phyloP scores from a whole-genome alignment of 306 rosid genomes.

The Ammopiptanthus mongolicus region DNA sequence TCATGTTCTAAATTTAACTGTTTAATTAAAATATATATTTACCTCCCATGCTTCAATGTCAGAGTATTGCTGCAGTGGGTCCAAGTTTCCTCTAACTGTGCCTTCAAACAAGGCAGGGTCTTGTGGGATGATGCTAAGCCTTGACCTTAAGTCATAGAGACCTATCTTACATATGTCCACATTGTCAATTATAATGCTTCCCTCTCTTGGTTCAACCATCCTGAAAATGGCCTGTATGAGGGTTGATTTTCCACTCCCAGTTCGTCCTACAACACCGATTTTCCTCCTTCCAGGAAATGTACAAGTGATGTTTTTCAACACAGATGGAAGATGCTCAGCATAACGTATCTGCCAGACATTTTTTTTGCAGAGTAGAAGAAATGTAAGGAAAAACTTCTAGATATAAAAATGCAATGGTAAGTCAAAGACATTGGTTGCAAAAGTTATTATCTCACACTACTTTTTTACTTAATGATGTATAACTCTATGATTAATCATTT shows the following conservation, averaged over 20 bases:
- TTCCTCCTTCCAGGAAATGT: constrained; percentile 88
- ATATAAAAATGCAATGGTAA: background rate
- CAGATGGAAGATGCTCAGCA: constrained; percentile 89
- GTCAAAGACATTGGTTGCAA: background rate
- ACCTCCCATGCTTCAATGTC: constrained; percentile 87
- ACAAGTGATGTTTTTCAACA: constrained; percentile 69
- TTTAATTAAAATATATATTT: constrained; percentile 6
- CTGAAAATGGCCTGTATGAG: constrained; percentile 91
- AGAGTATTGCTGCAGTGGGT: constrained; percentile 62
- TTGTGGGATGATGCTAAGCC: constrained; percentile 93
- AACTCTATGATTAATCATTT: too few relatives aligned
- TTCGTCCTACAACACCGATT: constrained; percentile 92
- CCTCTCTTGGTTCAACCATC: constrained; percentile 83
- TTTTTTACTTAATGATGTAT: too few relatives aligned
- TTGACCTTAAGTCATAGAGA: constrained; percentile 84
- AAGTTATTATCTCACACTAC: too few relatives aligned
- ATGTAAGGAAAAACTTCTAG: background rate
- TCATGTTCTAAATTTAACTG: background rate
- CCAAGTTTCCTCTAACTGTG: constrained; percentile 84
- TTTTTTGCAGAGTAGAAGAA: background rate
- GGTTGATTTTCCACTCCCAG: constrained; percentile 96
- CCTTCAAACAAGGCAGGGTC: constrained; percentile 93
- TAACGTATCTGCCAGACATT: constrained; percentile 65
- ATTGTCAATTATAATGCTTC: constrained; percentile 71
- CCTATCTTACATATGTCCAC: constrained; percentile 79